Percentiles rank a stretch among this genome's conserved stretches.
Evolutionary conservation across 805 yeast genomes (phyloP).

Genomic region (Candida arabinofermentans): DNA sequence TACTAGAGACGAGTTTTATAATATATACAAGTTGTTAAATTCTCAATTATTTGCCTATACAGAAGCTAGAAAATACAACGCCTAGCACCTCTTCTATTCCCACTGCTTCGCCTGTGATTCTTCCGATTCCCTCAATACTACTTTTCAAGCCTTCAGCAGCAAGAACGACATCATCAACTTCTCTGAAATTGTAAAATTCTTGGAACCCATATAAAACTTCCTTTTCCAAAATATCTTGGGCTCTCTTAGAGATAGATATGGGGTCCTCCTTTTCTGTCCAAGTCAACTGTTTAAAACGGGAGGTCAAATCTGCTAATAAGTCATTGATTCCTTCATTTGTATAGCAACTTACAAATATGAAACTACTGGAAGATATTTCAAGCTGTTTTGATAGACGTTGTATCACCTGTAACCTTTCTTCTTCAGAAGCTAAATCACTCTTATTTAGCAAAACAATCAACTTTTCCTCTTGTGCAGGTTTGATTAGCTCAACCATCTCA

Average conservation of each 20-base stretch:
- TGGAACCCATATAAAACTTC: slow-evolving; percentile 76
- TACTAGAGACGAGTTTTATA: no score
- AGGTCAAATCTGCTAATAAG: slow-evolving; percentile 40
- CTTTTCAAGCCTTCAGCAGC: slow-evolving; percentile 73
- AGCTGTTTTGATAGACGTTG: slow-evolving; percentile 21
- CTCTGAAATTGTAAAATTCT: slow-evolving; percentile 50
- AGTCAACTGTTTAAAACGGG: slow-evolving; percentile 45
- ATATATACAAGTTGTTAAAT: background rate
- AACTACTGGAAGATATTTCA: slow-evolving; percentile 15
- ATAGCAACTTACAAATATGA: slow-evolving; percentile 58
- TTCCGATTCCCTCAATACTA: slow-evolving; percentile 85
- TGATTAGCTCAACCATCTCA: slow-evolving; percentile 39
- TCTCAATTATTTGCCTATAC: slow-evolving; percentile 78
- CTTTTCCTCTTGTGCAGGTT: slow-evolving; percentile 14
- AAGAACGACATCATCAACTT: slow-evolving; percentile 65
- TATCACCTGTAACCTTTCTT: slow-evolving; percentile 16
- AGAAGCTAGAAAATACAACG: slow-evolving; percentile 85
- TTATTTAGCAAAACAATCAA: slow-evolving; percentile 54
- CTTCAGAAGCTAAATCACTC: slow-evolving; percentile 40
- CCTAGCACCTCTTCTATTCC: slow-evolving; percentile 90
- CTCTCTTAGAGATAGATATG: slow-evolving; percentile 67
- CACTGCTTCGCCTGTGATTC: slow-evolving; percentile 83
- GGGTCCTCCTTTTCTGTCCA: slow-evolving; percentile 56
- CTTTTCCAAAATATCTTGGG: slow-evolving; percentile 64
- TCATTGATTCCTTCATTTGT: slow-evolving; percentile 45